Evolutionary conservation across 495 filamentous ascomycete genomes (phyloP).

Genomic region (Neurospora sp.): DNA sequence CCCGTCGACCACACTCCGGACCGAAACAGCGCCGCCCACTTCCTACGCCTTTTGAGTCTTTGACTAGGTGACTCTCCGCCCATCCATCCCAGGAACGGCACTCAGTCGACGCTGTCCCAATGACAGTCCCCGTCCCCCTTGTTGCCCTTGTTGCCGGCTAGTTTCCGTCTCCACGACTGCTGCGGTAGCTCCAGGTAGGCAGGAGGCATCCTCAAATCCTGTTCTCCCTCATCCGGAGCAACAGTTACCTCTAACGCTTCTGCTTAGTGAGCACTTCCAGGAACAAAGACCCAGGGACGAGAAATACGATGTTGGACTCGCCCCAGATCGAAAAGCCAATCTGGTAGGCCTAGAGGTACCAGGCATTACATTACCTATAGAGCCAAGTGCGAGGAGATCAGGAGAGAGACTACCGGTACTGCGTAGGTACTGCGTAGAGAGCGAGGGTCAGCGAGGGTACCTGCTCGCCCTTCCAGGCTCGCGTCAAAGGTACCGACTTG

Average conservation of each 20-base stretch:
- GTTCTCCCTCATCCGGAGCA: neutral
- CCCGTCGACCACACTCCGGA: neutral
- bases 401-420: neutral
- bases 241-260: neutral
- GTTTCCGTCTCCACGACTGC: neutral
- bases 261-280: neutral
- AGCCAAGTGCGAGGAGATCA: neutral
- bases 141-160: neutral
- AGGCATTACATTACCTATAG: neutral
- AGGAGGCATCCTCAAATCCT: neutral
- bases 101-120: neutral
- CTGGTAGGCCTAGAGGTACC: neutral
- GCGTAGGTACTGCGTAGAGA: neutral
- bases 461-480: neutral
- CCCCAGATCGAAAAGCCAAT: neutral
- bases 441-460: neutral
- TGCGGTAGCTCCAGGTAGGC: neutral
- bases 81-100: neutral
- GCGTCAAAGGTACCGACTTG: neutral
- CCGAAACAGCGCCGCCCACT: neutral
- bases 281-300: neutral
- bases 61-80: neutral
- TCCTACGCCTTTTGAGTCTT: neutral
- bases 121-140: constrained; percentile 11
- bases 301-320: neutral